Evolutionary conservation across 768 basidiomycete species (phyloP).

Genomic region (Dacryopinax spathularia): DNA sequence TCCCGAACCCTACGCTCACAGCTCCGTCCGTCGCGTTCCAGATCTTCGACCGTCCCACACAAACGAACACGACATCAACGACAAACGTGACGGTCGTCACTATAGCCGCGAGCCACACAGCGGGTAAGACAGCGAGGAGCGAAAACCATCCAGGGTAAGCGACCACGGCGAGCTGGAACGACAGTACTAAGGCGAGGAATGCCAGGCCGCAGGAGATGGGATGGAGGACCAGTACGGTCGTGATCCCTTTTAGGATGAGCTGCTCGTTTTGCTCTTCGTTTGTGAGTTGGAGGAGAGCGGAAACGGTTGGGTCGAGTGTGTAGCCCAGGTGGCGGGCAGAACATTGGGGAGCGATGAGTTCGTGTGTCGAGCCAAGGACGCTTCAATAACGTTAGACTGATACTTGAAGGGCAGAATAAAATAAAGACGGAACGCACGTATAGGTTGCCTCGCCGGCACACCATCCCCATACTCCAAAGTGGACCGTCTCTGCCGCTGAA

Average conservation of each 20-base stretch:
- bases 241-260: slow-evolving; percentile 36
- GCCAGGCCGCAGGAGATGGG: slow-evolving; percentile 49
- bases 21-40: slow-evolving; percentile 26
- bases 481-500: slow-evolving; percentile 33
- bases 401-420: neutral
- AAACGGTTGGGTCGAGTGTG: slow-evolving; percentile 39
- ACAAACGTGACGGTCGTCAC: slow-evolving; percentile 42
- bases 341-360: slow-evolving; percentile 33
- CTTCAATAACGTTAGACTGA: slow-evolving; percentile 19
- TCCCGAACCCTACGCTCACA: slow-evolving; percentile 44
- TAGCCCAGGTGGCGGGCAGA: slow-evolving; percentile 57
- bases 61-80: slow-evolving; percentile 47
- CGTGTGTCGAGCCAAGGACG: slow-evolving; percentile 28
- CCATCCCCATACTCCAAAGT: slow-evolving; percentile 73
- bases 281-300: slow-evolving; percentile 32
- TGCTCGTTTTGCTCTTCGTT: slow-evolving; percentile 28
- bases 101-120: slow-evolving; percentile 42
- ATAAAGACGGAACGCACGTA: slow-evolving; percentile 25
- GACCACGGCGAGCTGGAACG: slow-evolving; percentile 45
- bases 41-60: slow-evolving; percentile 37
- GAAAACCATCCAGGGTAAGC: slow-evolving; percentile 26
- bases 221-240: slow-evolving; percentile 52
- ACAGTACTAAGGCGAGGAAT: slow-evolving; percentile 36
- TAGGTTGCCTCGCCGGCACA: slow-evolving; percentile 43
- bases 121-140: slow-evolving; percentile 43